phyloP scores from a whole-genome alignment of 2,329 filamentous ascomycete species.

The Fusarium paranaense region DNA sequence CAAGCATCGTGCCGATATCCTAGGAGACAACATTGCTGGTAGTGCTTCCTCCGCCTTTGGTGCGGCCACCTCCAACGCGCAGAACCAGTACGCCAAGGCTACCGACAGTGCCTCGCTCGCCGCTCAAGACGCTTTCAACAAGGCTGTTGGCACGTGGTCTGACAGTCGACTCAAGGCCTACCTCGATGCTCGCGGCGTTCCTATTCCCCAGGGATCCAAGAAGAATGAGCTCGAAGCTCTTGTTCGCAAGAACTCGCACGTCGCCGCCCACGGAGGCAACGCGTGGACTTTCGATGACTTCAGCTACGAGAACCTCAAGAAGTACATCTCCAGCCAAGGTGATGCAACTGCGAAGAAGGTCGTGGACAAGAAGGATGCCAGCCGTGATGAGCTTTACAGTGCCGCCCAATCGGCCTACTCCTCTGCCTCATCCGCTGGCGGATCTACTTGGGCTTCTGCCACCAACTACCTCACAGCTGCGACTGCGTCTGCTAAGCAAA shows the following conservation, averaged over 20 bases:
- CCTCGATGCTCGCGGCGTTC: conserved; percentile 80
- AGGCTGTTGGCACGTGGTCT: conserved; percentile 73
- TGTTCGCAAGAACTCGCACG: conserved; percentile 79
- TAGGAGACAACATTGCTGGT: conserved; percentile 71
- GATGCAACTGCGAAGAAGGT: conserved; percentile 68
- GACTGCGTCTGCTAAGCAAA: conserved; percentile 73
- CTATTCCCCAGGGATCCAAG: conserved; percentile 78
- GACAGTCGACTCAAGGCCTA: conserved; percentile 82
- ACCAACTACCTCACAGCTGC: conserved; percentile 77
- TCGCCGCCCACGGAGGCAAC: conserved; percentile 74
- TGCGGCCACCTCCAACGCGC: conserved; percentile 79
- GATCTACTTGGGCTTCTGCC: conserved; percentile 71
- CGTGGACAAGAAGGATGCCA: conserved; percentile 71
- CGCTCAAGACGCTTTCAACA: conserved; percentile 74
- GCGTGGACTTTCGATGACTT: conserved; percentile 86
- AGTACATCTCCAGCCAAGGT: conserved; percentile 64
- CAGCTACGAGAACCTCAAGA: conserved; percentile 75
- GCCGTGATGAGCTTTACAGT: conserved; percentile 78
- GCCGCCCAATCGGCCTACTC: conserved; percentile 72
- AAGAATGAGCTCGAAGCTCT: conserved; percentile 78
- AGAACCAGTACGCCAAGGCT: conserved; percentile 81
- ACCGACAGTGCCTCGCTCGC: conserved; percentile 75
- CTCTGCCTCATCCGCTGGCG: conserved; percentile 69
- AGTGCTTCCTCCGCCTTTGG: conserved; percentile 72
- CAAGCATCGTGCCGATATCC: conserved; percentile 81